phyloP scores from a whole-genome alignment of 2,329 filamentous ascomycete genomes.

The Verticillium zaregamsianum region DNA sequence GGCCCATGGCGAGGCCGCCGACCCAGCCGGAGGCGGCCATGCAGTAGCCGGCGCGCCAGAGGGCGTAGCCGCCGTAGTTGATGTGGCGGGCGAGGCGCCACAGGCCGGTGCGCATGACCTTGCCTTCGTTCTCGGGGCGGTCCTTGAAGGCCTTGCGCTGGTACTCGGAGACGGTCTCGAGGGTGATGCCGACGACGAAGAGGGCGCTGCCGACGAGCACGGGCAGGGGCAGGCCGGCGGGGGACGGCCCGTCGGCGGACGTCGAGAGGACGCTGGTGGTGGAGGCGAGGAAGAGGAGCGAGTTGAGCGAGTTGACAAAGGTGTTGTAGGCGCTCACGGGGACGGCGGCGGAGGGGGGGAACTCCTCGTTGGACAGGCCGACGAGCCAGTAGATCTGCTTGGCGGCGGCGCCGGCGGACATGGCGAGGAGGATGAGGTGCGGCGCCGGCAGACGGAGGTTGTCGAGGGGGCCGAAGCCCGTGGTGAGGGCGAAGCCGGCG shows the following conservation, averaged over 20 bases:
- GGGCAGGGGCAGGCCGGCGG: slow-evolving; percentile 13
- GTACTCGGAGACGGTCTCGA: slow-evolving; percentile 52
- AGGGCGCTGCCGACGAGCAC: slow-evolving; percentile 43
- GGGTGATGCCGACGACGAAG: slow-evolving; percentile 46
- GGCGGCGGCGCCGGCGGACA: slow-evolving; percentile 45
- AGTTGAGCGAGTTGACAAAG: slow-evolving; percentile 49
- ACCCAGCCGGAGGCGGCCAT: slow-evolving; percentile 31
- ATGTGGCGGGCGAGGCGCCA: slow-evolving; percentile 35
- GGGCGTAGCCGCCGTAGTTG: slow-evolving; percentile 34
- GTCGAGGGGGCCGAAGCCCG: slow-evolving; percentile 26
- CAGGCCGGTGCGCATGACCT: slow-evolving; percentile 30
- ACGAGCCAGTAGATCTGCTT: slow-evolving; percentile 56
- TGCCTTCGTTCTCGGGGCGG: slow-evolving; percentile 29
- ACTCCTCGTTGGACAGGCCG: slow-evolving; percentile 42
- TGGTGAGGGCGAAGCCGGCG: slow-evolving; percentile 29
- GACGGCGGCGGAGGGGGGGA: slow-evolving; percentile 37
- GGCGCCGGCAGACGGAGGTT: slow-evolving; percentile 43
- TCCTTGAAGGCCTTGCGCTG: slow-evolving; percentile 45
- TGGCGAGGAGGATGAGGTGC: slow-evolving; percentile 44
- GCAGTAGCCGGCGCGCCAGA: slow-evolving; percentile 27
- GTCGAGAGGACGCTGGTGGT: slow-evolving; percentile 36
- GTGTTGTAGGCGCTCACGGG: slow-evolving; percentile 48
- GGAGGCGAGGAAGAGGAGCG: slow-evolving; percentile 46
- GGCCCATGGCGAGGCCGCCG: slow-evolving; percentile 23
- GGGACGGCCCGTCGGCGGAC: slow-evolving; percentile 5